Evolutionary conservation across 805 yeast species (phyloP).

Genomic region (Cephaloascus fragrans): DNA sequence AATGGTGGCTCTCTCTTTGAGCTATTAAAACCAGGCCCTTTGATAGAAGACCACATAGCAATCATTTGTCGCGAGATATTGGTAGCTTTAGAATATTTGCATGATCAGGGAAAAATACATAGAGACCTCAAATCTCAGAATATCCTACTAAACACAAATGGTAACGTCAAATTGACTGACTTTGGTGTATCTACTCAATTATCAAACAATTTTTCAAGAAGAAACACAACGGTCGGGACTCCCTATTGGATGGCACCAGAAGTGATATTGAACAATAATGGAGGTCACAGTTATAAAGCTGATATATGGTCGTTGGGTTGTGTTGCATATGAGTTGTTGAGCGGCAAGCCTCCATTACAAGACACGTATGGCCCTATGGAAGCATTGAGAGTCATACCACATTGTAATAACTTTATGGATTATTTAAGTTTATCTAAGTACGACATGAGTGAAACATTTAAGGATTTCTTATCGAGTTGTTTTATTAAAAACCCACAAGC

Average conservation of each 20-base stretch:
- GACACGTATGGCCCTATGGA: conserved; percentile 29
- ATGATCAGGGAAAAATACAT: conserved; percentile 69
- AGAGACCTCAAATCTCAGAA: conserved; percentile 34
- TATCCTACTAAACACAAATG: conserved; percentile 22
- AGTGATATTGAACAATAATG: conserved; percentile 45
- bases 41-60: conserved; percentile 46
- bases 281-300: conserved; percentile 48
- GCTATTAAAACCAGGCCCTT: conserved; percentile 47
- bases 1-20: conserved; percentile 73
- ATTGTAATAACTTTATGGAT: conserved; percentile 18
- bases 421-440: conserved; percentile 19
- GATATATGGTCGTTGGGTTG: conserved; percentile 80
- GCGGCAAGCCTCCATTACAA: conserved; percentile 60
- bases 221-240: conserved; percentile 40
- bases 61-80: conserved; percentile 45
- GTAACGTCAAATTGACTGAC: conserved; percentile 32
- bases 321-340: conserved; percentile 63
- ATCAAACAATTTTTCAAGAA: conserved; percentile 27
- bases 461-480: conserved; percentile 52
- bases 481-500: conserved; percentile 53
- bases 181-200: conserved; percentile 36
- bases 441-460: conserved; percentile 13
- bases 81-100: conserved; percentile 56
- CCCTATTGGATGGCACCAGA: conserved; percentile 65
- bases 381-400: conserved; percentile 28